These are phyloP conservation scores for Penicillium psychrofluorescens DNA, from an alignment of 495 filamentous ascomycete genomes.

Conservation along the genomic window DNA sequence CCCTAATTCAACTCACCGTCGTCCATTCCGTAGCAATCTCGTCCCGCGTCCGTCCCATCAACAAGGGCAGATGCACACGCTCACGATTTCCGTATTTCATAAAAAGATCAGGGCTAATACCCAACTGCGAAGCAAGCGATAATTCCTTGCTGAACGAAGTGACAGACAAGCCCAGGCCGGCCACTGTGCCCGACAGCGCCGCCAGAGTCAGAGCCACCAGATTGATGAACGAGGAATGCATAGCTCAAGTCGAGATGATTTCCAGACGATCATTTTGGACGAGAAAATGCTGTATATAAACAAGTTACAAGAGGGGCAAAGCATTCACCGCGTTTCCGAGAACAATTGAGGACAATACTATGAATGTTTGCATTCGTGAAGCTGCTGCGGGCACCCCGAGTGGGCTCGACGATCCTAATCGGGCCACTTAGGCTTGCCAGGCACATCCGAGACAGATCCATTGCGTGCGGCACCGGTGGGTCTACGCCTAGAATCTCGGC, in stretches of 20 bases:
- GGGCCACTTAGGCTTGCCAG: neutral
- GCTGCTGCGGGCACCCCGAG: conserved; percentile 6
- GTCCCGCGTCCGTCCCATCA: neutral
- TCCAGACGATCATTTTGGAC: neutral
- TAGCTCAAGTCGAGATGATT: neutral
- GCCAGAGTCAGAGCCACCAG: conserved; percentile 3
- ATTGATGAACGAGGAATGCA: conserved; percentile 3
- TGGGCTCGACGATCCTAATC: neutral
- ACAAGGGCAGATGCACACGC: conserved; percentile 2
- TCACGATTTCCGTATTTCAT: neutral
- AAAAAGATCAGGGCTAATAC: conserved; percentile 14
- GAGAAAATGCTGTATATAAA: neutral
- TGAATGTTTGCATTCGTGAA: conserved; percentile 16
- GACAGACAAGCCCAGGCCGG: conserved; percentile 2
- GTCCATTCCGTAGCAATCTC: conserved; percentile 13
- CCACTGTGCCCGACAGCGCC: conserved; percentile 6
- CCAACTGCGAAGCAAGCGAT: conserved; percentile 17
- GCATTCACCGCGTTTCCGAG: conserved; percentile 1
- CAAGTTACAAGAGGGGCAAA: neutral
- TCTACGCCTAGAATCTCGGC: no score
- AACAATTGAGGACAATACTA: conserved; percentile 4
- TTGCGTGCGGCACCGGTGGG: conserved; percentile 4
- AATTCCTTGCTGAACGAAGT: conserved; percentile 12
- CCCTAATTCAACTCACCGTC: conserved; percentile 11
- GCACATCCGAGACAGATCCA: conserved; percentile 6